Evolutionary conservation across 148 eudicot genomes (phyloP).

Genomic region (Agrostemma githago): DNA sequence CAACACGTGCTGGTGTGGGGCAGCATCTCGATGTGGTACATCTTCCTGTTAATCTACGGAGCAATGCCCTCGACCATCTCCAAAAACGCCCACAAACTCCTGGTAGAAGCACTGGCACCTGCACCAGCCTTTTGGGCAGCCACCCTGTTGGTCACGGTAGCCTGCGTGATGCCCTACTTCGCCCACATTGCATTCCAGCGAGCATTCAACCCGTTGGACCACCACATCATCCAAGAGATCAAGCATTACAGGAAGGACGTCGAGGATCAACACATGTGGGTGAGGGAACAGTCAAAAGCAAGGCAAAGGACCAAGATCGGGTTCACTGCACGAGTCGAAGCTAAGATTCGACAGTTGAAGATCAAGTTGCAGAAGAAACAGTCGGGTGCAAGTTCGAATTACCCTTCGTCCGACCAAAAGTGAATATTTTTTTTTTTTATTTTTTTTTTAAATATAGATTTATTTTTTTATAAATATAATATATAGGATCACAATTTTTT

Average conservation of each 20-base stretch:
- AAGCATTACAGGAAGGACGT: slow-evolving; percentile 72
- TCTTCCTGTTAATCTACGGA: slow-evolving; percentile 62
- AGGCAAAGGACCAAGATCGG: slow-evolving; percentile 67
- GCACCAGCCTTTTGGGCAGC: slow-evolving; percentile 72
- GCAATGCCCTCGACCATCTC: slow-evolving; percentile 32
- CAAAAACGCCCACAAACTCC: slow-evolving; percentile 42
- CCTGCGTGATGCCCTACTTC: slow-evolving; percentile 61
- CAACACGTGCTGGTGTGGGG: slow-evolving; percentile 85
- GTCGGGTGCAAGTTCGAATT: slow-evolving; percentile 31
- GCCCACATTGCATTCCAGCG: slow-evolving; percentile 66
- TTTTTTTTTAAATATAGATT: slow-evolving; percentile 10
- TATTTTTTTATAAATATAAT: not conserved
- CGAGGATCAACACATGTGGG: slow-evolving; percentile 68
- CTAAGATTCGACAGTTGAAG: slow-evolving; percentile 66
- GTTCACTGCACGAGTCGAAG: slow-evolving; percentile 68
- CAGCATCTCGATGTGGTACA: slow-evolving; percentile 64
- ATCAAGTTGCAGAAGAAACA: slow-evolving; percentile 54
- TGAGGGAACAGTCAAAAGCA: slow-evolving; percentile 55
- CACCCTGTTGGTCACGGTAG: slow-evolving; percentile 53
- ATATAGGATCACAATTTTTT: slow-evolving; percentile 25
- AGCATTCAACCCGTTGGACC: slow-evolving; percentile 66
- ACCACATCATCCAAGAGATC: slow-evolving; percentile 86
- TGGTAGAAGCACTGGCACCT: slow-evolving; percentile 67
- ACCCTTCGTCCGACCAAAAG: slow-evolving; percentile 16
- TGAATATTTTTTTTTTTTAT: slow-evolving; percentile 7